A percentile compares a stretch with the other conserved stretches of the same genome.
Conservation (phyloP, 164 flowering plant species). For the Dillenia suffruticosa region DNA sequence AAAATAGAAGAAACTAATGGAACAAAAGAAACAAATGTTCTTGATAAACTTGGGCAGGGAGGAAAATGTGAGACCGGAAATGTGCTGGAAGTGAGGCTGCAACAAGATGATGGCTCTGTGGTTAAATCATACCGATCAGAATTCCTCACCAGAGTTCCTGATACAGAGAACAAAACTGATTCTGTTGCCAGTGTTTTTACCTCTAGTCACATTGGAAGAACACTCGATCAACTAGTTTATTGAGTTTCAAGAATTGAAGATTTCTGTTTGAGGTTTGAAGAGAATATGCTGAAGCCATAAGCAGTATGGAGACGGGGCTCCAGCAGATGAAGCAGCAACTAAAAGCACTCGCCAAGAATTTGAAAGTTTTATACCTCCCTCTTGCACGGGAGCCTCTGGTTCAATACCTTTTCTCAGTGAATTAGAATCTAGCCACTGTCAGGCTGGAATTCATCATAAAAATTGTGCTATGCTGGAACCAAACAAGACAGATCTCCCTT, state of each 20-base stretch:
- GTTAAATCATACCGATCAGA: conserved; percentile 8
- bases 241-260: conserved; percentile 67
- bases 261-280: conserved; percentile 66
- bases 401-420: conserved; percentile 43
- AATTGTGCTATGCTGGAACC: conserved; percentile 17
- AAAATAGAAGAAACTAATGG: conserved; percentile 11
- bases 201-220: conserved; percentile 29
- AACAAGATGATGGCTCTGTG: conserved; percentile 3
- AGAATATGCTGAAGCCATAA: conserved; percentile 71
- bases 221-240: conserved; percentile 61
- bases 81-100: not conserved
- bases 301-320: conserved; percentile 66
- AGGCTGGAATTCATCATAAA: conserved; percentile 18
- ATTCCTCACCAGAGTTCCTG: conserved; percentile 12
- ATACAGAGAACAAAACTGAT: conserved; percentile 16
- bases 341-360: conserved; percentile 38
- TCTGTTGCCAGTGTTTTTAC: conserved; percentile 5
- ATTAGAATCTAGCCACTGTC: conserved; percentile 38
- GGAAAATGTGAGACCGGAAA: conserved; percentile 4
- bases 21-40: conserved; percentile 15
- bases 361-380: conserved; percentile 16
- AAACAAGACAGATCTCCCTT: conserved; percentile 16
- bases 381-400: conserved; percentile 41
- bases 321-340: conserved; percentile 60
- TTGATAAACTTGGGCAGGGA: conserved; percentile 15